These are phyloP conservation scores for Alternaria burnsii DNA, from an alignment of 2,329 filamentous ascomycete species.

Conservation along the genomic window DNA sequence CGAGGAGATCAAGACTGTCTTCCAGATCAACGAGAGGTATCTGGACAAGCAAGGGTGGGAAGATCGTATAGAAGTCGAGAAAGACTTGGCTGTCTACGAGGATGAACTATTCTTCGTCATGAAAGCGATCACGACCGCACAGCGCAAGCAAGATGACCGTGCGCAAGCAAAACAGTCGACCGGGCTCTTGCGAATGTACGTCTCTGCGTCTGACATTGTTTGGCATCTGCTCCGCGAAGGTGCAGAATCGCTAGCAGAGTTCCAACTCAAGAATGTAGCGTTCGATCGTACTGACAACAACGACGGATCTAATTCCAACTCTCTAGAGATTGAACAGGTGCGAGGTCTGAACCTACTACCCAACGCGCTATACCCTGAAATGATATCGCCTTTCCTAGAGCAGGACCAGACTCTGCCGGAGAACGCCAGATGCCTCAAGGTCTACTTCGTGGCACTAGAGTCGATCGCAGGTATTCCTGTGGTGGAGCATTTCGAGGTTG, in stretches of 20 bases:
- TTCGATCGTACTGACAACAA: slow-evolving; percentile 97
- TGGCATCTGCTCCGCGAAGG: slow-evolving; percentile 94
- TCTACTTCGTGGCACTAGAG: slow-evolving; percentile 98
- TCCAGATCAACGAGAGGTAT: slow-evolving; percentile 88
- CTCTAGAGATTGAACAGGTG: slow-evolving; percentile 86
- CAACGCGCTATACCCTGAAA: slow-evolving; percentile 92
- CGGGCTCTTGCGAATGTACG: slow-evolving; percentile 87
- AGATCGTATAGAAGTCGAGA: slow-evolving; percentile 86
- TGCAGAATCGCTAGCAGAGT: slow-evolving; percentile 87
- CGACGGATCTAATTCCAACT: slow-evolving; percentile 94
- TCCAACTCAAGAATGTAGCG: slow-evolving; percentile 88
- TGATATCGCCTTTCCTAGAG: slow-evolving; percentile 89
- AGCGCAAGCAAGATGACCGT: slow-evolving; percentile 79
- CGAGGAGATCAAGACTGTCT: slow-evolving; percentile 95
- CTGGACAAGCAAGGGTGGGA: slow-evolving; percentile 92
- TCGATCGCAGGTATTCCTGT: slow-evolving; percentile 97
- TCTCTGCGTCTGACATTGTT: slow-evolving; percentile 93
- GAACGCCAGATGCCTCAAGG: slow-evolving; percentile 83
- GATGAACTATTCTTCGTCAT: slow-evolving; percentile 99
- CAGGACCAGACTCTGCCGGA: slow-evolving; percentile 62
- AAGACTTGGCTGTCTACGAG: slow-evolving; percentile 86
- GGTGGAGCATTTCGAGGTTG: slow-evolving; percentile 96
- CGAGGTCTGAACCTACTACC: slow-evolving; percentile 88
- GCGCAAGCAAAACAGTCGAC: slow-evolving; percentile 71
- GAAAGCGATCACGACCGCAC: slow-evolving; percentile 98